Conservation (phyloP, 139 green algal genomes). For the Diplosphaera chodatii region DNA sequence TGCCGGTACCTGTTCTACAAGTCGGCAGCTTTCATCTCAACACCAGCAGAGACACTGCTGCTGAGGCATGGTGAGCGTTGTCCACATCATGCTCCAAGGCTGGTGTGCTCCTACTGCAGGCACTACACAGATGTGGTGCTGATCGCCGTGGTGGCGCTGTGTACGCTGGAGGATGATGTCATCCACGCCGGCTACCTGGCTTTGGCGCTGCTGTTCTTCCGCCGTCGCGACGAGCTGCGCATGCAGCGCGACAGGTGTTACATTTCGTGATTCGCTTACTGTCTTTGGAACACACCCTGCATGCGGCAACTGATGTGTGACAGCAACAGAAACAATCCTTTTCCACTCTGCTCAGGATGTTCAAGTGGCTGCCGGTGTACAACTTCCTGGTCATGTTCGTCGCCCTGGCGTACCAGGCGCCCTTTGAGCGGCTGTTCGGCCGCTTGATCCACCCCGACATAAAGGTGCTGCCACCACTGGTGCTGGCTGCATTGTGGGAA, state of each 20-base stretch:
- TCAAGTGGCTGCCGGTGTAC: slow-evolving; percentile 63
- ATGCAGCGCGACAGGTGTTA: slow-evolving; percentile 8
- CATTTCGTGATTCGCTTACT: too few relatives aligned
- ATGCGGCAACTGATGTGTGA: too few relatives aligned
- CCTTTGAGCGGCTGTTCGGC: slow-evolving; percentile 17
- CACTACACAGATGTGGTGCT: slow-evolving; percentile 45
- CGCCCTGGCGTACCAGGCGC: slow-evolving; percentile 55
- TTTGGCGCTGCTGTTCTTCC: slow-evolving; percentile 65
- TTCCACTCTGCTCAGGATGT: too few relatives aligned
- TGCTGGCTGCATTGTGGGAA: too few relatives aligned
- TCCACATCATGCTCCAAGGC: too few relatives aligned
- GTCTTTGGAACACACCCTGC: too few relatives aligned
- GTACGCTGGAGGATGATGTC: slow-evolving; percentile 65
- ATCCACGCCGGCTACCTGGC: slow-evolving; percentile 75
- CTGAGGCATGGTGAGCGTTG: too few relatives aligned
- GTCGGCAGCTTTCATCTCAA: too few relatives aligned
- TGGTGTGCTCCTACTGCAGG: slow-evolving; percentile 20
- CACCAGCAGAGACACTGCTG: too few relatives aligned
- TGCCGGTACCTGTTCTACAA: slow-evolving; percentile 39
- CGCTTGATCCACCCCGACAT: neutral
- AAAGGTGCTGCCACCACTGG: too few relatives aligned
- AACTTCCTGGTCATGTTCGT: slow-evolving; percentile 64
- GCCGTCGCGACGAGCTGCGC: slow-evolving; percentile 38
- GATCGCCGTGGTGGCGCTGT: slow-evolving; percentile 46
- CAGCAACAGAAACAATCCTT: too few relatives aligned